Percentiles rank a stretch among this genome's conserved stretches.
These are phyloP conservation scores for Epichloe scottii DNA, from an alignment of 2,329 filamentous ascomycete species.

Conservation along the genomic window DNA sequence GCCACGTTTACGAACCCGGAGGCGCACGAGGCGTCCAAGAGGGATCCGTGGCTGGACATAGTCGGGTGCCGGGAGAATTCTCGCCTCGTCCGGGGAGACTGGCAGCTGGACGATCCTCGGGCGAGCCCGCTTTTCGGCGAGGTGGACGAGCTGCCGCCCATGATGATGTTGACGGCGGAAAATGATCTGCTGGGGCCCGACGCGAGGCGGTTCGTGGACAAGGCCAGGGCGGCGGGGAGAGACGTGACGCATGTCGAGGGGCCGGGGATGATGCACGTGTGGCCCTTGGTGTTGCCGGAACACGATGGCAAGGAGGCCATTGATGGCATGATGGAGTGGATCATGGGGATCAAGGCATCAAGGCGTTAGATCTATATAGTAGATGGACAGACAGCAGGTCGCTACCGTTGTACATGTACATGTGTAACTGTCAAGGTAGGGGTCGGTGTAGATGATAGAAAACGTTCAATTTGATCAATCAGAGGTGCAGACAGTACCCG, in stretches of 20 bases:
- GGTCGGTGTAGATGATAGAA: no score
- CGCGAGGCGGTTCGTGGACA: constrained; percentile 15
- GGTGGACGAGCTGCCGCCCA: constrained; percentile 16
- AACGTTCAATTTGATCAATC: no score
- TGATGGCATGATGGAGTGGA: constrained; percentile 16
- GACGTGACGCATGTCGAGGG: constrained; percentile 17
- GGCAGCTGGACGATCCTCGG: constrained; percentile 13
- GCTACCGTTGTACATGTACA: no score
- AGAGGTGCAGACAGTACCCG: no score
- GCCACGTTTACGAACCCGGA: constrained; percentile 18
- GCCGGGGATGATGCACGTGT: constrained; percentile 21
- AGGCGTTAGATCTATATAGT: neutral
- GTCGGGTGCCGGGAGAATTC: constrained; percentile 15
- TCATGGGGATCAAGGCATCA: constrained; percentile 9
- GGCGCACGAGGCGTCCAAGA: constrained; percentile 10
- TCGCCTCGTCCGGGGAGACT: constrained; percentile 15
- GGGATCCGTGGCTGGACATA: constrained; percentile 17
- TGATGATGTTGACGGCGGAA: constrained; percentile 17
- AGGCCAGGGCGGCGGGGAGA: constrained; percentile 13
- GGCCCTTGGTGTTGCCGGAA: constrained; percentile 17
- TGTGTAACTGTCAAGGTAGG: no score
- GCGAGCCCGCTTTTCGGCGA: constrained; percentile 20
- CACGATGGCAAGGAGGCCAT: constrained; percentile 16
- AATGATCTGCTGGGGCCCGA: constrained; percentile 18
- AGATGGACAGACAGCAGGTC: no score